Evolutionary conservation across 306 rosid genomes (phyloP).

Genomic region (Canavalia gladiata): DNA sequence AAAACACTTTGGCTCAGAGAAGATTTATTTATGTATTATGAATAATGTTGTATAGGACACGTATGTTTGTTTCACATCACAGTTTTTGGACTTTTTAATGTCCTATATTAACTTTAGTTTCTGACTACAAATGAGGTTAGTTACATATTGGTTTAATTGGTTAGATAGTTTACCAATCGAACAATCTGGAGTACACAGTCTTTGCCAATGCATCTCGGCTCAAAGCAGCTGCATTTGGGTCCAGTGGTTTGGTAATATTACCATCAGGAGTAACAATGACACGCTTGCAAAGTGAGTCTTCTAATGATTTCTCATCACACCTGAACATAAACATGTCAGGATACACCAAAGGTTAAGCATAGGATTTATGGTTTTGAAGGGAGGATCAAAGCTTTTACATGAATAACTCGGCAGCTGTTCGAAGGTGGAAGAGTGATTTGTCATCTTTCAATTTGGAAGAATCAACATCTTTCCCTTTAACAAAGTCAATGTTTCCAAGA

Average conservation of each 20-base stretch:
- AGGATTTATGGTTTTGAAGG: constrained; percentile 13
- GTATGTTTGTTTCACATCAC: constrained; percentile 10
- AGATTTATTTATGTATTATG: constrained; percentile 24
- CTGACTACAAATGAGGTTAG: background rate
- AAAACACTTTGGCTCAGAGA: constrained; percentile 9
- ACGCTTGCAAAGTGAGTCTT: constrained; percentile 87
- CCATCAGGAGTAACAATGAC: constrained; percentile 96
- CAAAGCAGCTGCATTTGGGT: constrained; percentile 76
- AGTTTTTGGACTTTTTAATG: background rate
- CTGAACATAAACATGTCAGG: constrained; percentile 57
- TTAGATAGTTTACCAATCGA: constrained; percentile 73
- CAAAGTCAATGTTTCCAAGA: constrained; percentile 80
- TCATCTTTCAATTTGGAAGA: constrained; percentile 84
- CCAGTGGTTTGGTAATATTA: constrained; percentile 79
- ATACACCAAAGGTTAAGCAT: constrained; percentile 22
- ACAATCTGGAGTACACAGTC: constrained; percentile 77
- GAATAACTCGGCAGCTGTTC: constrained; percentile 75
- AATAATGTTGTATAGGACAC: background rate
- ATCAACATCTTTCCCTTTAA: constrained; percentile 81
- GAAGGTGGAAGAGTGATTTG: constrained; percentile 76
- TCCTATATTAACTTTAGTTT: constrained; percentile 22
- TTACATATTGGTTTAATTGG: background rate
- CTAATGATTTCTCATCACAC: constrained; percentile 72
- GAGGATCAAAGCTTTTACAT: constrained; percentile 61
- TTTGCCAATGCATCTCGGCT: constrained; percentile 88